Percentiles rank a stretch among this genome's conserved stretches.
Conservation (phyloP, 805 yeast species). For the Peterozyma xylosa region DNA sequence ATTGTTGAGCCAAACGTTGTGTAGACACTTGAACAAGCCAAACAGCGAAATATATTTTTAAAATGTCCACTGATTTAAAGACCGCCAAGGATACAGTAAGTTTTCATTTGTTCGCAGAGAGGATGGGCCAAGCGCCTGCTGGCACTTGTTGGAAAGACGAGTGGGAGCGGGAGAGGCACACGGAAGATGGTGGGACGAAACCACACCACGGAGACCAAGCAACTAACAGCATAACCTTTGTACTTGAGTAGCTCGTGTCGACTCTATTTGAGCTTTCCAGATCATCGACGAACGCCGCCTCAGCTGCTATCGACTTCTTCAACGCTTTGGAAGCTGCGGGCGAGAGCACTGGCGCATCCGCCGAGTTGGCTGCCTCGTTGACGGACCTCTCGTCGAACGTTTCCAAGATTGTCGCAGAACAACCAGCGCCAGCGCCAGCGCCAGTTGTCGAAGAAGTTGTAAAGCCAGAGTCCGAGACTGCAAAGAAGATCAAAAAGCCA, state of each 20-base stretch:
- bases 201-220: not conserved
- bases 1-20: too few relatives aligned
- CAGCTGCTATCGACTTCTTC: conserved; percentile 72
- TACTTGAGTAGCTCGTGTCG: conserved; percentile 48
- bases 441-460: not conserved
- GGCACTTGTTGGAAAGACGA: not conserved
- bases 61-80: conserved; percentile 16
- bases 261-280: conserved; percentile 76
- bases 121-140: too few relatives aligned
- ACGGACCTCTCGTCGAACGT: conserved; percentile 24
- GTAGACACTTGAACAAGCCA: too few relatives aligned
- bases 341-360: conserved; percentile 35
- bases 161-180: not conserved
- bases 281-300: conserved; percentile 81
- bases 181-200: not conserved
- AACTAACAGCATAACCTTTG: not conserved
- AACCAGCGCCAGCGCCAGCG: conserved; percentile 7
- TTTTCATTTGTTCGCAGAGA: too few relatives aligned
- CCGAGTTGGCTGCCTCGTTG: conserved; percentile 32
- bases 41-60: too few relatives aligned
- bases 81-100: conserved; percentile 30
- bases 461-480: conserved; percentile 22
- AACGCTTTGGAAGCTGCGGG: conserved; percentile 44
- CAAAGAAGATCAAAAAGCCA: conserved; percentile 42
- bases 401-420: conserved; percentile 8